Conservation (phyloP, 768 basidiomycete species). For the Trichaptum fuscoviolaceum region DNA sequence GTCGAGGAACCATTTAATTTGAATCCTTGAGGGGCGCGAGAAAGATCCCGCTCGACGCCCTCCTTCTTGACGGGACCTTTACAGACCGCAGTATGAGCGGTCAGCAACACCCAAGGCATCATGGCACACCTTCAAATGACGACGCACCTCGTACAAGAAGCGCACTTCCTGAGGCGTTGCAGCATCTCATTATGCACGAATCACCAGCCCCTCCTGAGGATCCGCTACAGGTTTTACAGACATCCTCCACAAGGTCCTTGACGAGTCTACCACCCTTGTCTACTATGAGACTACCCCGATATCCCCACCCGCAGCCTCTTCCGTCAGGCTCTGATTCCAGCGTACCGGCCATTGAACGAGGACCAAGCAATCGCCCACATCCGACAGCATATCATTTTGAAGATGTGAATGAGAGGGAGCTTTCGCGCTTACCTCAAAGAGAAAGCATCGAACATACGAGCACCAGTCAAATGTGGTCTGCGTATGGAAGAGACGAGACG, state of each 20-base stretch:
- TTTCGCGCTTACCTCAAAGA: background rate
- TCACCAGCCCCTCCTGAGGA: background rate
- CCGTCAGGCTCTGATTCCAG: background rate
- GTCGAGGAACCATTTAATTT: background rate
- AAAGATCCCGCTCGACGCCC: background rate
- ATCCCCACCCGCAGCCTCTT: no score
- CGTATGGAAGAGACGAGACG: background rate
- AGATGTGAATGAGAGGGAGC: background rate
- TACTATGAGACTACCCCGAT: background rate
- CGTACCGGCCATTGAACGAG: no score
- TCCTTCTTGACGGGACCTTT: background rate
- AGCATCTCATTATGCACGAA: background rate
- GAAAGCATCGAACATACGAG: background rate
- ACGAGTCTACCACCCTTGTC: background rate
- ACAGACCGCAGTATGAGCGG: conserved; percentile 1
- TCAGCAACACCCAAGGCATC: background rate
- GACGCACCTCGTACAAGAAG: background rate
- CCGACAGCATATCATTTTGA: background rate
- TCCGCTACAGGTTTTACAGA: background rate
- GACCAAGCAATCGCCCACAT: no score
- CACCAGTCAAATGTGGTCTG: background rate
- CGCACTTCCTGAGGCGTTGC: background rate
- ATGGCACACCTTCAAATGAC: background rate
- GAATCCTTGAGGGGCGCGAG: background rate
- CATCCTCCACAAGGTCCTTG: background rate